Conservation (phyloP, 768 basidiomycete species). For the Russula compacta region DNA sequence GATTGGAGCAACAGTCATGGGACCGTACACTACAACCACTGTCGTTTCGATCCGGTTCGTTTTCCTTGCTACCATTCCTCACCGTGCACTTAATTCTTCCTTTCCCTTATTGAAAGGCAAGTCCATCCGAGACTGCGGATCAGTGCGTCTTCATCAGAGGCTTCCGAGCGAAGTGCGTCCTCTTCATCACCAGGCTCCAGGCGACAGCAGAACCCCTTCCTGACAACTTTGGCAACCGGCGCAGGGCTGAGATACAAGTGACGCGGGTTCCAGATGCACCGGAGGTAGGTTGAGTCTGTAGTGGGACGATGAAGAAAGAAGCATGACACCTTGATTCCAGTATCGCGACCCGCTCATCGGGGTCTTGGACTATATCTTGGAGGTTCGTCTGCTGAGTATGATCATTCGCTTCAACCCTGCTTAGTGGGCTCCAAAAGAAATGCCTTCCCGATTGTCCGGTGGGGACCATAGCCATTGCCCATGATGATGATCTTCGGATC, state of each 20-base stretch:
- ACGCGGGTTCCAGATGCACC: neutral
- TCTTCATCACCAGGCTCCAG: neutral
- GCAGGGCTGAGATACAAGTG: neutral
- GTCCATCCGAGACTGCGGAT: neutral
- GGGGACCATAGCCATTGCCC: neutral
- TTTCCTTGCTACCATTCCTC: neutral
- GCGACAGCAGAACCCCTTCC: conserved; percentile 1
- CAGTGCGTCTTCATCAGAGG: conserved; percentile 12
- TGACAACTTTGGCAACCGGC: neutral
- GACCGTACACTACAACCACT: neutral
- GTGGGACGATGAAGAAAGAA: neutral
- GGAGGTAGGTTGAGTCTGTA: neutral
- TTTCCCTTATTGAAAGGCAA: no score
- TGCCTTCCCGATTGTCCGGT: neutral
- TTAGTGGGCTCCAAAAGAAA: neutral
- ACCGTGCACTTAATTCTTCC: neutral
- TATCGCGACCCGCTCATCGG: conserved; percentile 3
- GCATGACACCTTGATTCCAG: neutral
- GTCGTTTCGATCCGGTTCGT: neutral
- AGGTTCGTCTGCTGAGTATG: neutral
- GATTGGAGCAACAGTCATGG: neutral
- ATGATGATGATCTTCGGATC: conserved; percentile 4
- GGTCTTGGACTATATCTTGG: conserved; percentile 2
- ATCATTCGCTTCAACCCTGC: neutral
- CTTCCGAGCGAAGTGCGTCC: conserved; percentile 5